Evolutionary conservation across 78 protist species (phyloP).

Genomic region (Chrysochromulina tobinii): DNA sequence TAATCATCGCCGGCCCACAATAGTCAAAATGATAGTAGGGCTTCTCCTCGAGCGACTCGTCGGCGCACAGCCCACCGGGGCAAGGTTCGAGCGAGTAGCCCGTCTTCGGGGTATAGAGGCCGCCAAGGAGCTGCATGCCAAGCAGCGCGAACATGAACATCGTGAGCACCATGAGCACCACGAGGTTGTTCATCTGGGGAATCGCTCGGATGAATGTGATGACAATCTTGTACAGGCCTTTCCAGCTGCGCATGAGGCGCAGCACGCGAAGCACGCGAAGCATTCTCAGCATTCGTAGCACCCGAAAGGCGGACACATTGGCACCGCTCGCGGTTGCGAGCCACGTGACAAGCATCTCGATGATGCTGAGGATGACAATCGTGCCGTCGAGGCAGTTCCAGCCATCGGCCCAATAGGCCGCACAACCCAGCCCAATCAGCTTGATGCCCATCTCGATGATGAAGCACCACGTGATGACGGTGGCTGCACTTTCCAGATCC

Average conservation of each 20-base stretch:
- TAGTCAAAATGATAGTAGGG: constrained; percentile 3
- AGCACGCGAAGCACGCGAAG: constrained; percentile 34
- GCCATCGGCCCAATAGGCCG: constrained; percentile 2
- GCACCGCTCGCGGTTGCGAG: neutral
- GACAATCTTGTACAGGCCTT: neutral
- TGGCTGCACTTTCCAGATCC: neutral
- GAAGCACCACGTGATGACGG: neutral
- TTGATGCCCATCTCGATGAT: constrained; percentile 22
- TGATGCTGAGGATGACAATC: neutral
- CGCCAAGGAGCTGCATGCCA: constrained; percentile 28
- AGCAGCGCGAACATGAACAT: constrained; percentile 4
- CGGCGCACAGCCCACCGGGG: too few relatives aligned
- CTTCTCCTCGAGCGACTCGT: too few relatives aligned
- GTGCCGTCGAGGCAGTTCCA: constrained; percentile 31
- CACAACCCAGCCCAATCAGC: neutral
- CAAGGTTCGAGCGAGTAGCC: too few relatives aligned
- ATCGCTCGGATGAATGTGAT: neutral
- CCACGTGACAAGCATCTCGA: neutral
- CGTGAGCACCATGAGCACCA: neutral
- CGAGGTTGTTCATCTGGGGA: neutral
- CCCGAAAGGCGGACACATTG: neutral
- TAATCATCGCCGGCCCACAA: neutral
- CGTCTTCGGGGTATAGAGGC: too few relatives aligned
- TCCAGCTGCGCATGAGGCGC: neutral
- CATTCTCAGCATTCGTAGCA: neutral